These are phyloP conservation scores for Delonix regia DNA, from an alignment of 306 rosid genomes.

Conservation along the genomic window DNA sequence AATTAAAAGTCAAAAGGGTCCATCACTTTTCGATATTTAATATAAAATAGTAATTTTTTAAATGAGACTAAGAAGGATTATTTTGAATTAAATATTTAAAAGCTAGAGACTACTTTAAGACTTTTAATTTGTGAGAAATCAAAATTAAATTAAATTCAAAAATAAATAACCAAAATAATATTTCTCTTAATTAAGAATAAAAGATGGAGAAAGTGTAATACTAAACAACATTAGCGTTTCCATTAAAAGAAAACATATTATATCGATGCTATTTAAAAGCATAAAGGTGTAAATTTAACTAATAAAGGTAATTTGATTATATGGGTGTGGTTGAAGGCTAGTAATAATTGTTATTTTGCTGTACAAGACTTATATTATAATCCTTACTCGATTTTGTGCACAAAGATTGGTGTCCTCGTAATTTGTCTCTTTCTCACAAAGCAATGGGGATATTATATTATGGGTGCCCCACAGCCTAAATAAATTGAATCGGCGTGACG, in stretches of 20 bases:
- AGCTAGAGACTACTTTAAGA: too few species aligned
- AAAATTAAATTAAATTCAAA: too few species aligned
- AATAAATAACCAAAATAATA: too few species aligned
- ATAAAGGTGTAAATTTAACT: neutral
- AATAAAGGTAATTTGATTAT: neutral
- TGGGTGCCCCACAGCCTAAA: conserved; percentile 40
- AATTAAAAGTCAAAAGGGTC: too few species aligned
- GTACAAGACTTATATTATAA: neutral
- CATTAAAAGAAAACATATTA: neutral
- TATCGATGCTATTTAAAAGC: conserved; percentile 6
- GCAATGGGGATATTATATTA: conserved; percentile 6
- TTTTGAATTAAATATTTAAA: too few species aligned
- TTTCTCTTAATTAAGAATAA: too few species aligned
- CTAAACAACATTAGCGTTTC: neutral
- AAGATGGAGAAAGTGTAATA: too few species aligned
- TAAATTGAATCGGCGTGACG: conserved; percentile 33
- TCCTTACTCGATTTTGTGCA: conserved; percentile 10
- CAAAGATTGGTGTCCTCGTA: neutral
- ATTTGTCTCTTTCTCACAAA: conserved; percentile 26
- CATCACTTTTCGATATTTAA: too few species aligned
- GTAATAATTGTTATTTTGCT: neutral
- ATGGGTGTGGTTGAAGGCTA: neutral
- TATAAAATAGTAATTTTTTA: too few species aligned
- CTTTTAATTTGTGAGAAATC: too few species aligned
- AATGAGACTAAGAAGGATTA: too few species aligned